Base-by-base conservation (phyloP, 768 basidiomycete genomes). In the Paxillus rubicundulus region DNA sequence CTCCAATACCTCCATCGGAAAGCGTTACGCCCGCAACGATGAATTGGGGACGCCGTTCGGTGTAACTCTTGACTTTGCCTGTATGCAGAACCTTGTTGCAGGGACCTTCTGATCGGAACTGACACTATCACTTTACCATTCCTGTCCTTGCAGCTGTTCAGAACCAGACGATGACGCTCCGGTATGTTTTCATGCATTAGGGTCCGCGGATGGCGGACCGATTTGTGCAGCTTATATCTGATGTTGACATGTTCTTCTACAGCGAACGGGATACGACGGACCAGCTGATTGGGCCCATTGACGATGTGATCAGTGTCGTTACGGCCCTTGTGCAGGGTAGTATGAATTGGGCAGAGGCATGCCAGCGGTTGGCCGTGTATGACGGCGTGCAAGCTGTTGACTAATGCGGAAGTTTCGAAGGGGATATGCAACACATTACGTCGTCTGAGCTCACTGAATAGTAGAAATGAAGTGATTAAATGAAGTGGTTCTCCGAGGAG, bases 21-120 rank as follows among this genome's bases (percentile, higher is more conserved):
- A 91, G 74, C 92, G 96, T 13, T 98, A 98, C 72, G 85, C 97
- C 12, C 84, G 97, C 53, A 99, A 98, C 72, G 97, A 99, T 72
- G 97, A 98, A 73, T 81, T 99, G 41, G 97, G 97, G 57, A 98
- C 97, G 28, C 97, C 97, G 2, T 99, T 88, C 70, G 97, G 96
- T 45, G 79, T 96, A 52, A 99, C 97, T 2, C 79, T 98, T 50
- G 96, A 98, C 71, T 98, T 98, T 73, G 97, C 95, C 6, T 85
- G 86, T 88, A 60, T 64, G 82, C 75, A 41, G 18, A 45, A 33
- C 33, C 33, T 28, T 40, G 18, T 45, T 33, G n/a, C 13, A 18
- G 17, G 30, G 17, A 44, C 8, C 24, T 41, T 28, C 21, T 39
- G 24, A 27, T 27, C 32, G 21, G 21, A 44, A 24, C 33, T 14